Conservation (phyloP, 345 rosid genomes). For the Gossypium rotundifolium region DNA sequence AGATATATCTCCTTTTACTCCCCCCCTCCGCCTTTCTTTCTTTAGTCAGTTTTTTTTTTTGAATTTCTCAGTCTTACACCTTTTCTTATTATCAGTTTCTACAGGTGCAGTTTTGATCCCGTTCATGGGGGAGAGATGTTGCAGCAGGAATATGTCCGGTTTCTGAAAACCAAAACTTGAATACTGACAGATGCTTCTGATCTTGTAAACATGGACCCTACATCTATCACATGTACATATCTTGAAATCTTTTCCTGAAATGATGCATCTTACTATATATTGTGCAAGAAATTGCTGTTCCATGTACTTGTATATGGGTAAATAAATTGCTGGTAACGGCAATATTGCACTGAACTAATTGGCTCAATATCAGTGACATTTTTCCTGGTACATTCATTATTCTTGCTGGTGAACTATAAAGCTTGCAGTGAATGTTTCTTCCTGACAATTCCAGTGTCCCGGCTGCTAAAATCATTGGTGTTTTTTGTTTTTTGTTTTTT, state of each 20-base stretch:
- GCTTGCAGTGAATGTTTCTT: background rate
- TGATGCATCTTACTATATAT: background rate
- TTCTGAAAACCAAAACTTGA: constrained; percentile 30
- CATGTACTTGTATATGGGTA: background rate
- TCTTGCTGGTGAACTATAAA: background rate
- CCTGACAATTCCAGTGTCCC: background rate
- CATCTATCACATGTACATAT: constrained; percentile 4
- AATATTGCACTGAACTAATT: background rate
- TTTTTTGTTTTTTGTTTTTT: background rate
- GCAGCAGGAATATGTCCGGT: constrained; percentile 55
- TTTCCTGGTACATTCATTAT: background rate
- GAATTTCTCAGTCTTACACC: background rate
- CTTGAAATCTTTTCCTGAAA: background rate
- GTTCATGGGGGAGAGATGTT: constrained; percentile 54
- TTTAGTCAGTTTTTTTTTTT: background rate
- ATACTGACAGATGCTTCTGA: background rate
- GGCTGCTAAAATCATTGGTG: background rate
- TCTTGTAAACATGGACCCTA: background rate
- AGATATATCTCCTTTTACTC: background rate
- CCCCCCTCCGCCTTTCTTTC: background rate
- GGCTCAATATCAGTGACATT: background rate
- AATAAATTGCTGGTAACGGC: background rate
- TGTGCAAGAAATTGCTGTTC: background rate
- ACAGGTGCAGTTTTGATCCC: constrained; percentile 63
- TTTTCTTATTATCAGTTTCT: constrained; percentile 36